These are phyloP conservation scores for Plenodomus biglobosus DNA, from an alignment of 2,329 filamentous ascomycete genomes.

Conservation along the genomic window DNA sequence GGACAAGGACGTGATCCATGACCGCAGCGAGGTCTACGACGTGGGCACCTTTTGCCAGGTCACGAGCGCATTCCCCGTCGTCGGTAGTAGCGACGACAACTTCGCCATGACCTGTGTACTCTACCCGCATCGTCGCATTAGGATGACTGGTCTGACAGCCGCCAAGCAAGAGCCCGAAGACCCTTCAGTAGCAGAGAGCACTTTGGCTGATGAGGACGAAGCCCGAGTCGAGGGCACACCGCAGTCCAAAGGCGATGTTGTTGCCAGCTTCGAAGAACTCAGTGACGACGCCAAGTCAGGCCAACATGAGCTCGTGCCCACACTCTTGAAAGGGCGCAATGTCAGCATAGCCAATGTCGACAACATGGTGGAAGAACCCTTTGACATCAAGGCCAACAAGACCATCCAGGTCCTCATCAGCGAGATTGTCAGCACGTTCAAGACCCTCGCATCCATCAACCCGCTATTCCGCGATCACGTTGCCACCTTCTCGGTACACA, in stretches of 20 bases:
- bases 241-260: slow-evolving; percentile 74
- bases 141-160: slow-evolving; percentile 79
- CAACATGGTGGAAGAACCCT: slow-evolving; percentile 84
- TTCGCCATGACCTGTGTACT: slow-evolving; percentile 86
- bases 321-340: slow-evolving; percentile 86
- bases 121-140: slow-evolving; percentile 93
- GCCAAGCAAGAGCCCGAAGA: slow-evolving; percentile 52
- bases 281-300: slow-evolving; percentile 58
- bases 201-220: slow-evolving; percentile 42
- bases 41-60: slow-evolving; percentile 97
- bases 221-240: slow-evolving; percentile 54
- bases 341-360: slow-evolving; percentile 96
- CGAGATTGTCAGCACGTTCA: slow-evolving; percentile 98
- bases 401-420: slow-evolving; percentile 90
- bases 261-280: slow-evolving; percentile 93
- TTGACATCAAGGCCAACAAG: slow-evolving; percentile 85
- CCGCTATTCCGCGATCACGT: slow-evolving; percentile 96
- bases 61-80: slow-evolving; percentile 88
- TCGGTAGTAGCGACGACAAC: slow-evolving; percentile 67
- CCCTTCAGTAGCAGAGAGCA: slow-evolving; percentile 44
- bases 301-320: slow-evolving; percentile 74
- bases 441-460: slow-evolving; percentile 92
- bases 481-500: slow-evolving; percentile 79
- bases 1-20: slow-evolving; percentile 91
- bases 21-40: slow-evolving; percentile 87